Conservation (phyloP, 768 basidiomycete species). For the Rhizopogon salebrosus region DNA sequence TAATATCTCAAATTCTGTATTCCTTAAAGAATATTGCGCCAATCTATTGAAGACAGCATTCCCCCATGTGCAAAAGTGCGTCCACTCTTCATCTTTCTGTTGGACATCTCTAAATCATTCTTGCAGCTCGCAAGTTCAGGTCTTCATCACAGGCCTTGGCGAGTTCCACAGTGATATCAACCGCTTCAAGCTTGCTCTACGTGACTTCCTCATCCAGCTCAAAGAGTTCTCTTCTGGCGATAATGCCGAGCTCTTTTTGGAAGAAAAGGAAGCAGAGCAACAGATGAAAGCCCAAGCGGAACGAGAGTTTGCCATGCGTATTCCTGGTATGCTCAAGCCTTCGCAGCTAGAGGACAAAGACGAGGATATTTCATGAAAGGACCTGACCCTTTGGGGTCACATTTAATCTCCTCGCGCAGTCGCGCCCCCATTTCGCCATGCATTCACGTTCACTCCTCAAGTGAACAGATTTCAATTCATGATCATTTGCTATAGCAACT, state of each 20-base stretch:
- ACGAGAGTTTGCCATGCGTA: conserved; percentile 83
- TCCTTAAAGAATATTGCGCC: conserved; percentile 81
- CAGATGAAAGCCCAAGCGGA: conserved; percentile 77
- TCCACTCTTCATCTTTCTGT: conserved; percentile 6
- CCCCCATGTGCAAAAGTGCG: conserved; percentile 85
- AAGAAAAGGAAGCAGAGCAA: conserved; percentile 89
- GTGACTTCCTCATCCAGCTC: conserved; percentile 96
- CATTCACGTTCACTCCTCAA: conserved; percentile 14
- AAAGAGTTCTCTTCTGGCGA: conserved; percentile 94
- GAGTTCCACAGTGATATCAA: conserved; percentile 77
- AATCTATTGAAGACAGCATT: conserved; percentile 86
- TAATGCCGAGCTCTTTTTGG: conserved; percentile 86
- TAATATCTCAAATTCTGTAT: conserved; percentile 69
- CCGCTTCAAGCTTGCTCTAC: conserved; percentile 89
- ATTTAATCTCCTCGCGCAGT: conserved; percentile 24
- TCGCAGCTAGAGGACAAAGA: conserved; percentile 93
- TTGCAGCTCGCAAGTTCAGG: conserved; percentile 60
- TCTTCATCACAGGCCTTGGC: conserved; percentile 62
- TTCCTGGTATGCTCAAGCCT: conserved; percentile 98
- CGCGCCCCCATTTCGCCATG: neutral
- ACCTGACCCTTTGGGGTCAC: conserved; percentile 20
- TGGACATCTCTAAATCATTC: conserved; percentile 8
- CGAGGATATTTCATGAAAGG: conserved; percentile 55
- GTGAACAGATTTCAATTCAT: conserved; percentile 22
- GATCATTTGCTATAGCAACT: conserved; percentile 13